phyloP scores from a whole-genome alignment of 495 filamentous ascomycete genomes.

The Schizothecium vesticola region DNA sequence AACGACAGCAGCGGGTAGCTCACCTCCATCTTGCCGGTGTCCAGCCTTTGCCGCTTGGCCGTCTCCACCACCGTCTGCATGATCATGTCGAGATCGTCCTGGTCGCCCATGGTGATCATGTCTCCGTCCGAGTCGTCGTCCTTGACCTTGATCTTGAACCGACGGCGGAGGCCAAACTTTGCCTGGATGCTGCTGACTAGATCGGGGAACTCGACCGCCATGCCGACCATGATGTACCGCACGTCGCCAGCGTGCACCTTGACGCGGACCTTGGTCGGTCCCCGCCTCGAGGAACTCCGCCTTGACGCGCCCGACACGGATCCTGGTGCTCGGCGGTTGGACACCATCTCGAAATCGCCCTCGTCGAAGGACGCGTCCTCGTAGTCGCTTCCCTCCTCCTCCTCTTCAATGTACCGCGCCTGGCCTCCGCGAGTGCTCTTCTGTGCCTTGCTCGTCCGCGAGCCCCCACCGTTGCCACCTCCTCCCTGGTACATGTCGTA shows the following conservation, averaged over 20 bases:
- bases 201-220: slow-evolving; percentile 65
- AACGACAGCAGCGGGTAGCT: slow-evolving; percentile 27
- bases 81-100: slow-evolving; percentile 90
- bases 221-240: slow-evolving; percentile 84
- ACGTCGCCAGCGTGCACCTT: slow-evolving; percentile 91
- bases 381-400: slow-evolving; percentile 65
- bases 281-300: slow-evolving; percentile 16
- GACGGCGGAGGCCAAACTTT: slow-evolving; percentile 70
- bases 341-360: slow-evolving; percentile 79
- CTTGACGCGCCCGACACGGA: slow-evolving; percentile 35
- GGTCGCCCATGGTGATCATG: slow-evolving; percentile 94
- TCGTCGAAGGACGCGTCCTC: slow-evolving; percentile 65
- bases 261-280: slow-evolving; percentile 62
- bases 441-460: slow-evolving; percentile 32
- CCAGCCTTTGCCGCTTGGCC: slow-evolving; percentile 67
- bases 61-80: slow-evolving; percentile 59
- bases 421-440: slow-evolving; percentile 28
- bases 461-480: slow-evolving; percentile 19
- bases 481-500: slow-evolving; percentile 60
- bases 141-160: slow-evolving; percentile 78
- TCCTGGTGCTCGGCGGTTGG: slow-evolving; percentile 35
- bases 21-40: slow-evolving; percentile 96
- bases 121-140: slow-evolving; percentile 77
- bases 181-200: slow-evolving; percentile 71
- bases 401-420: slow-evolving; percentile 65